Evolutionary conservation across 148 eudicot species (phyloP), one percentile per base, ranked within the genome.

Genomic region (Fagopyrum esculentum): DNA sequence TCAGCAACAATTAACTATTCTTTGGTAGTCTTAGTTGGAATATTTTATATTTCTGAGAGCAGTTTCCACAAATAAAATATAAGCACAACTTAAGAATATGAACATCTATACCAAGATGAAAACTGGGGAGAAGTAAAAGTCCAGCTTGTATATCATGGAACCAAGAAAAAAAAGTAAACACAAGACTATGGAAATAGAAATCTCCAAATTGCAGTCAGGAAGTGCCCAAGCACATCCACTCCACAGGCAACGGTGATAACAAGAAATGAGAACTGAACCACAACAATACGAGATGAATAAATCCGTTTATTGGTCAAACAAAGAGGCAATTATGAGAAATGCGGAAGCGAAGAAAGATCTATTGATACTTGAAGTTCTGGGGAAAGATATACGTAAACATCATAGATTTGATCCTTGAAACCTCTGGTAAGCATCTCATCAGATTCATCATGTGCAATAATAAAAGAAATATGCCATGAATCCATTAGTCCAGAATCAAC

Each of bases 361-460:
- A 74, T 35, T n/a, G 45, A 54, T 61, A 91, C 98, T 93, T 93
- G 98, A 77, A 93, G 87, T 78, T 93, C 98, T 54, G 98, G 97
- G 45, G 97, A 97, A 79, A 91, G 96, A 74, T 94, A 90, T 80
- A 97, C 84, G 79, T 94, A 94, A 66, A 94, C 95, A 88, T 94
- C 98, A 79, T 94, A 94, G 71, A 94, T 94, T 81, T 94, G 98
- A 80, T 94, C 98, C 86, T 94, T 94, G 74, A 94, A 94, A 71
- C 98, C 98, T 77, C 98, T 82, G 86, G 96, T 94, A 89, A 94
- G 81, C 97, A 94, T 94, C 84, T 94, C 98, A 84, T 94, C 98
- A 76, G 98, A 91, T 80, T 93, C 98, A 83, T 93, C 98, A 97
- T 93, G 82, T 46, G 6, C 35, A 35, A 51, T 10, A 45, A 9